Evolutionary conservation across 2,329 filamentous ascomycete genomes (phyloP).

Genomic region (Teratosphaeria gauchensis): DNA sequence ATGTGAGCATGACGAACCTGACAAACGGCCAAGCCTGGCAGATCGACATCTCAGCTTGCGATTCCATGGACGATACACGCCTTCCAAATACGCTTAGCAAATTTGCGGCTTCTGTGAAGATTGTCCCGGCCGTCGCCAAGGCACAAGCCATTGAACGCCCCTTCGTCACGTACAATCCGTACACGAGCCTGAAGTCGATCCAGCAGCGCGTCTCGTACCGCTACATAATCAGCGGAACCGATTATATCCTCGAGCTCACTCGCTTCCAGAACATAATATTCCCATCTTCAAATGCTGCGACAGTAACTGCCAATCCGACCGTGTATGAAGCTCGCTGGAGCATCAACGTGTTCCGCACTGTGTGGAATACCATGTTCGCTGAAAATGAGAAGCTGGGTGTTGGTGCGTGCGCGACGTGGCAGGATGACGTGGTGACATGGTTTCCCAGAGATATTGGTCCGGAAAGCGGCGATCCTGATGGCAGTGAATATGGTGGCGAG

Average conservation of each 20-base stretch:
- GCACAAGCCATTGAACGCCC: constrained; percentile 4
- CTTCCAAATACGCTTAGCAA: constrained; percentile 7
- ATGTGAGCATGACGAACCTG: constrained; percentile 20
- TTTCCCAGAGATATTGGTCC: constrained; percentile 18
- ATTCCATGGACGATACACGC: constrained; percentile 8
- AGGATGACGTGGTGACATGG: constrained; percentile 18
- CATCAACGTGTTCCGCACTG: constrained; percentile 18
- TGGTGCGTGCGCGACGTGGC: constrained; percentile 19
- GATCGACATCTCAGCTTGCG: constrained; percentile 19
- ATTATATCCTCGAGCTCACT: constrained; percentile 22
- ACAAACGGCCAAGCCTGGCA: constrained; percentile 21
- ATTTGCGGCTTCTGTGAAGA: constrained; percentile 13
- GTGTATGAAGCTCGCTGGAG: constrained; percentile 21
- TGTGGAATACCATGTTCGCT: constrained; percentile 21
- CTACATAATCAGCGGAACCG: constrained; percentile 17
- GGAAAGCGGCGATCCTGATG: neutral
- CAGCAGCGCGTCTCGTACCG: constrained; percentile 19
- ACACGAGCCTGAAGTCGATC: constrained; percentile 7
- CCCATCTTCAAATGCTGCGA: neutral
- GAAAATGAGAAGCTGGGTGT: constrained; percentile 20
- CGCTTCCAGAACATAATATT: constrained; percentile 18
- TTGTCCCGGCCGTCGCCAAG: constrained; percentile 7
- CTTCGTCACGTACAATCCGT: constrained; percentile 13
- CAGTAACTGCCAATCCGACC: neutral
- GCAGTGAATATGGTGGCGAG: constrained; percentile 6